Evolutionary conservation across 2,329 filamentous ascomycete genomes (phyloP).

Genomic region (Coniochaeta sp.): DNA sequence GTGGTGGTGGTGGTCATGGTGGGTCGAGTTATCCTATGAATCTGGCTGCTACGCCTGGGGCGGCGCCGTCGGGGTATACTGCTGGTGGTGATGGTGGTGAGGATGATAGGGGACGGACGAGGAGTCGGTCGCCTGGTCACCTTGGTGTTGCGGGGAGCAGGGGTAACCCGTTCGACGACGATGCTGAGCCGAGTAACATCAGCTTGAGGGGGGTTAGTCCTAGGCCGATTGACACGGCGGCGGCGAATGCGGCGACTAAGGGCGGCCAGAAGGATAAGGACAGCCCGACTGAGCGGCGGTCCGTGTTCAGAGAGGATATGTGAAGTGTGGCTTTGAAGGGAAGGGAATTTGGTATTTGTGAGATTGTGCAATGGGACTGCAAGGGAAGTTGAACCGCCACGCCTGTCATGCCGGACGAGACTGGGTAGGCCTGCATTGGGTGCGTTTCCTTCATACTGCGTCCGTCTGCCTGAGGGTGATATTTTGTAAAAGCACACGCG

Average conservation of each 20-base stretch:
- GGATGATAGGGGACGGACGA: constrained; percentile 31
- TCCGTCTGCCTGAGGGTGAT: not conserved
- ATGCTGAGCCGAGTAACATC: constrained; percentile 53
- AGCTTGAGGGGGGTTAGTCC: constrained; percentile 68
- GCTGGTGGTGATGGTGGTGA: constrained; percentile 17
- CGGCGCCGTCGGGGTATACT: constrained; percentile 21
- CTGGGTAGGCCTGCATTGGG: not conserved
- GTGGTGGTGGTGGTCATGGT: too few species aligned
- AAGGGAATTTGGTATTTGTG: not conserved
- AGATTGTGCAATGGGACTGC: constrained; percentile 6
- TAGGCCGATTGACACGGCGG: constrained; percentile 55
- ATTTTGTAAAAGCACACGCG: not conserved
- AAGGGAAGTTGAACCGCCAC: constrained; percentile 15
- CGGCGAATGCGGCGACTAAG: constrained; percentile 21
- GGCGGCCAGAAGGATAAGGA: constrained; percentile 17
- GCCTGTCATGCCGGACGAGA: not conserved
- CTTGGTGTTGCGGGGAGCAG: constrained; percentile 25
- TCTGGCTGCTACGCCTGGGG: constrained; percentile 23
- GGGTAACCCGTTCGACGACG: constrained; percentile 63
- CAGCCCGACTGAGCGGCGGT: constrained; percentile 61
- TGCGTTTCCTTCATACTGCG: not conserved
- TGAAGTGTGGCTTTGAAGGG: constrained; percentile 22
- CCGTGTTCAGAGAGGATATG: constrained; percentile 64
- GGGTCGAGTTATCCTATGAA: constrained; percentile 48
- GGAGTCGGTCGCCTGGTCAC: constrained; percentile 34